Evolutionary conservation across 2,329 filamentous ascomycete species (phyloP).

Genomic region (Chaetomium olivaceum): DNA sequence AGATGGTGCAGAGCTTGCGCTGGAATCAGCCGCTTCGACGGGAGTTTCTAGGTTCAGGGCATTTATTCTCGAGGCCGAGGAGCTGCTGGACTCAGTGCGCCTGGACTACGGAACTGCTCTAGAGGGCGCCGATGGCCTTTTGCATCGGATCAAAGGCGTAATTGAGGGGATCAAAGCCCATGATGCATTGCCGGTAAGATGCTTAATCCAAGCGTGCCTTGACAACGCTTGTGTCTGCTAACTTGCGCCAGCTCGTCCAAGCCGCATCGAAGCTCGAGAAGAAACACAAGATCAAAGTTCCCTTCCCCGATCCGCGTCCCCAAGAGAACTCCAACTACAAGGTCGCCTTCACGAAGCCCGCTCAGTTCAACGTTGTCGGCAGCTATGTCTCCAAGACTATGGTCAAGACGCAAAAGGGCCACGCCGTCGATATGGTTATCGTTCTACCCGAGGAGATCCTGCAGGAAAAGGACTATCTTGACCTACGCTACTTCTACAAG

Average conservation of each 20-base stretch:
- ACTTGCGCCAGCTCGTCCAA: conserved; percentile 59
- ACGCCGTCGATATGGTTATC: conserved; percentile 78
- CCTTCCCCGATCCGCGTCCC: conserved; percentile 81
- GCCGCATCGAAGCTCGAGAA: conserved; percentile 68
- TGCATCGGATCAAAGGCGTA: conserved; percentile 54
- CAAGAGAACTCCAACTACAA: conserved; percentile 77
- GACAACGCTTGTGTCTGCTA: background rate
- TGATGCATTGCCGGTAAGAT: conserved; percentile 51
- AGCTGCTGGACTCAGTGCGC: conserved; percentile 57
- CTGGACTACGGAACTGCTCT: conserved; percentile 54
- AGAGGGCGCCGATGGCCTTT: conserved; percentile 49
- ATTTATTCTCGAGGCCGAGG: conserved; percentile 61
- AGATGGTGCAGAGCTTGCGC: conserved; percentile 25
- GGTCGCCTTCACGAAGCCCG: conserved; percentile 72
- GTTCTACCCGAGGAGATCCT: conserved; percentile 80
- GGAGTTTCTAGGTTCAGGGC: conserved; percentile 47
- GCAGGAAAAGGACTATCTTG: conserved; percentile 91
- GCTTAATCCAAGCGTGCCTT: no score
- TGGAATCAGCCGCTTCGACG: conserved; percentile 36
- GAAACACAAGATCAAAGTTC: conserved; percentile 68
- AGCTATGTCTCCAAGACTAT: conserved; percentile 80
- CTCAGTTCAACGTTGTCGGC: conserved; percentile 81
- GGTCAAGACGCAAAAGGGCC: conserved; percentile 58
- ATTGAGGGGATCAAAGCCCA: conserved; percentile 55
- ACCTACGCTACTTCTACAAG: conserved; percentile 93